A percentile compares a stretch with the other conserved stretches of the same genome.
These are phyloP conservation scores for Catharanthus roseus DNA, from an alignment of 257 asterid genomes.

Conservation along the genomic window DNA sequence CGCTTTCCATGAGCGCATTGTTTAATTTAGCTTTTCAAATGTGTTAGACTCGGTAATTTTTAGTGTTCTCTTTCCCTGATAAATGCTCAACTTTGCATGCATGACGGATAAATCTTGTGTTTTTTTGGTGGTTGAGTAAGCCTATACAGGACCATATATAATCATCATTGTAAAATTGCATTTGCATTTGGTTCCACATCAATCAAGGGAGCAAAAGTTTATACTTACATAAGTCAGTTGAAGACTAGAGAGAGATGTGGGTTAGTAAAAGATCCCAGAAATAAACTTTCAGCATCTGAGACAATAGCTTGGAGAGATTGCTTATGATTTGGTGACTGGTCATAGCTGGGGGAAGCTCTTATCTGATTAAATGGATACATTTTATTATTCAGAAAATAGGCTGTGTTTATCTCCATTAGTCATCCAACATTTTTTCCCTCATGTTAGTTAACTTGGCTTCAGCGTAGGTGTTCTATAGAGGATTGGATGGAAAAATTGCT, in stretches of 20 bases:
- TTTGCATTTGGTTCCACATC: not conserved
- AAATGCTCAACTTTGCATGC: not conserved
- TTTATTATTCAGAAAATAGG: not conserved
- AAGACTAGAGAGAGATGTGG: not conserved
- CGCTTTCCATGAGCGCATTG: not conserved
- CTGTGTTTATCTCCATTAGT: conserved; percentile 1
- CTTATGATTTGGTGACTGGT: not conserved
- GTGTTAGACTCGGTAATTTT: not conserved
- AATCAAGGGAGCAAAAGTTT: not conserved
- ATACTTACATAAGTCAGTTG: not conserved
- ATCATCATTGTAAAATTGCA: not conserved
- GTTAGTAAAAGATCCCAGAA: not conserved
- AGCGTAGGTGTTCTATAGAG: conserved; percentile 72
- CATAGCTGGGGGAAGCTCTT: not conserved
- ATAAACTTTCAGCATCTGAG: not conserved
- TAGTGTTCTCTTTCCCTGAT: too few species aligned
- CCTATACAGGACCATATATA: not conserved
- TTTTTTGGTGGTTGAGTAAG: not conserved
- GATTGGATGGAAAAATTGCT: conserved; percentile 63
- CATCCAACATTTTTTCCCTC: conserved; percentile 13
- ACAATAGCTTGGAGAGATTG: not conserved
- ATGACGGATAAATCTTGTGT: too few species aligned
- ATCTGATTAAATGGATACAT: not conserved
- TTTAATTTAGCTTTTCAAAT: not conserved
- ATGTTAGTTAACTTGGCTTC: conserved; percentile 34